phyloP scores from a whole-genome alignment of 768 basidiomycete species.

The Boletellus ananas region DNA sequence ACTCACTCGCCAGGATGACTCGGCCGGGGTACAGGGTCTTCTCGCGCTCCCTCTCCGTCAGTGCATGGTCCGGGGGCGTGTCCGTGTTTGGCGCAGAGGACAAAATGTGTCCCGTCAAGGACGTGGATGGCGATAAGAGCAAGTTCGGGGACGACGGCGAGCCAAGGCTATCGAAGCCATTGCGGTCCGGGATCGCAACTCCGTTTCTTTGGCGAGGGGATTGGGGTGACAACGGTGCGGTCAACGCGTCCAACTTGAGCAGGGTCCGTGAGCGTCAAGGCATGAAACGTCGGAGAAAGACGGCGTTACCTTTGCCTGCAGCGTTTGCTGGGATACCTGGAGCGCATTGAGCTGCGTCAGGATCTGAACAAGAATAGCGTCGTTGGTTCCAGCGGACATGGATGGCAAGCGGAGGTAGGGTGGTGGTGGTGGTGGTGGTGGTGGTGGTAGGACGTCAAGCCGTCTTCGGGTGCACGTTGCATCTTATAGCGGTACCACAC shows the following conservation, averaged over 20 bases:
- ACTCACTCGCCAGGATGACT: slow-evolving; percentile 80
- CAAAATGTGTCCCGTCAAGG: slow-evolving; percentile 23
- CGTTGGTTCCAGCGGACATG: slow-evolving; percentile 33
- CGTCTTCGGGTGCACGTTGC: background rate
- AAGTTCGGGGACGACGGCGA: slow-evolving; percentile 24
- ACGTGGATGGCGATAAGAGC: slow-evolving; percentile 29
- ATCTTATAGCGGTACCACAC: slow-evolving; percentile 3
- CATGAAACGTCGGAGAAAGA: background rate
- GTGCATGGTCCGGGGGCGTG: slow-evolving; percentile 14
- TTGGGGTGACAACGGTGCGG: slow-evolving; percentile 27
- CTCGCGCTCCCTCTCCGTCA: slow-evolving; percentile 63
- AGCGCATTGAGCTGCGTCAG: slow-evolving; percentile 66
- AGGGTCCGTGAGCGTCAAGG: slow-evolving; percentile 1
- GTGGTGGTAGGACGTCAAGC: slow-evolving; percentile 11
- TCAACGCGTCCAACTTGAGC: slow-evolving; percentile 48
- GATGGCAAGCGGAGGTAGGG: slow-evolving; percentile 1
- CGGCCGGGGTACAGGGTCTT: slow-evolving; percentile 76
- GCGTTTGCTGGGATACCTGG: slow-evolving; percentile 69
- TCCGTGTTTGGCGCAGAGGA: slow-evolving; percentile 26
- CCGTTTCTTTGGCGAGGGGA: slow-evolving; percentile 25
- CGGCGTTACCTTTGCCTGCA: slow-evolving; percentile 70
- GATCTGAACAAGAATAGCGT: slow-evolving; percentile 69
- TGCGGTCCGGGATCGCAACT: slow-evolving; percentile 26
- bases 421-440: slow-evolving; percentile 11
- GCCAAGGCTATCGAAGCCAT: slow-evolving; percentile 5